Evolutionary conservation across 2,329 filamentous ascomycete genomes (phyloP).

Genomic region (Coniosporium tulheliwenetii): DNA sequence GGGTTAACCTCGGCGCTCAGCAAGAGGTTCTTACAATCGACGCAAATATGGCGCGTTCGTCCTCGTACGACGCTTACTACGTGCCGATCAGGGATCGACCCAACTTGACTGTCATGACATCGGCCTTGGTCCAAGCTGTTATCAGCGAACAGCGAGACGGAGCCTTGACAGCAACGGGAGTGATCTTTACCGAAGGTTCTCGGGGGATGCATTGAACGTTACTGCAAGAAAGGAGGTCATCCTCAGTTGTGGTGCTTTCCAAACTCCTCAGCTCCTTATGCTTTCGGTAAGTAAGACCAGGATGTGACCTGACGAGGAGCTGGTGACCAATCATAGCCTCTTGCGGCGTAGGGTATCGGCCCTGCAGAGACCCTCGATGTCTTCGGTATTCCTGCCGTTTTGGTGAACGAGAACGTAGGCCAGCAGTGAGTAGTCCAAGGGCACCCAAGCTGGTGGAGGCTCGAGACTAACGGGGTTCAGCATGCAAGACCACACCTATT

Average conservation of each 20-base stretch:
- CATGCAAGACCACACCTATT: constrained; percentile 1
- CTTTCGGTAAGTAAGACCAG: constrained; percentile 6
- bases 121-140: too few species aligned
- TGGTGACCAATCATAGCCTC: too few species aligned
- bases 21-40: constrained; percentile 12
- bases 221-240: constrained; percentile 13
- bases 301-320: too few species aligned
- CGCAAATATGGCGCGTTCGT: constrained; percentile 18
- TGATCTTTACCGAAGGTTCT: too few species aligned
- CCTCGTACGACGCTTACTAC: constrained; percentile 24
- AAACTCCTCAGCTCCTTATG: constrained; percentile 15
- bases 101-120: constrained; percentile 17
- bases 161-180: too few species aligned
- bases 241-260: constrained; percentile 12
- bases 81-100: constrained; percentile 15
- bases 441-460: too few species aligned
- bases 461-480: too few species aligned
- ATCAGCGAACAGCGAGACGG: too few species aligned
- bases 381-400: neutral
- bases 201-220: constrained; percentile 4
- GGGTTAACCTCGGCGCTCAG: constrained; percentile 19
- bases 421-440: neutral
- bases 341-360: constrained; percentile 7
- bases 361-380: constrained; percentile 1
- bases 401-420: constrained; percentile 13